Percentiles rank a stretch among this genome's conserved stretches.
These are phyloP conservation scores for Cadophora sp. DNA, from an alignment of 2,329 filamentous ascomycete genomes.

Conservation along the genomic window DNA sequence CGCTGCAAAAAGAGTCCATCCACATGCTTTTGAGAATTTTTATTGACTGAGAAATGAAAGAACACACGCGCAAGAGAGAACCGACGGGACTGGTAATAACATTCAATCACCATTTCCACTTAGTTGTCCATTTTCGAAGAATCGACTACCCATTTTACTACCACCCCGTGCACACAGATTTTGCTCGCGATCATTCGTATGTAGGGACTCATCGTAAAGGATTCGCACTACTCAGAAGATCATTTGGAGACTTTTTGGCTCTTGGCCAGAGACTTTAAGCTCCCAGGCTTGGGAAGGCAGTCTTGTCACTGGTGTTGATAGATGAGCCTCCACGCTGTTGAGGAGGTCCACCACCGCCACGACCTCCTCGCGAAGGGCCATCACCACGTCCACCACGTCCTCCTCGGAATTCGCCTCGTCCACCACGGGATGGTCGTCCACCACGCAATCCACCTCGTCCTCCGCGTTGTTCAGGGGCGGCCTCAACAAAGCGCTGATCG, in stretches of 20 bases:
- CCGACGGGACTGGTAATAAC: constrained; percentile 13
- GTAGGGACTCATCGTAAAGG: constrained; percentile 27
- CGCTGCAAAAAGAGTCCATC: constrained; percentile 17
- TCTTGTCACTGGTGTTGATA: constrained; percentile 56
- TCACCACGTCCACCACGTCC: constrained; percentile 55
- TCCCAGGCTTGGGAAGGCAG: constrained; percentile 60
- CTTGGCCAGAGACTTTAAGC: constrained; percentile 36
- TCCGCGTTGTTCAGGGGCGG: constrained; percentile 57
- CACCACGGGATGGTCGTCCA: constrained; percentile 49
- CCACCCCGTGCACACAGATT: constrained; percentile 22
- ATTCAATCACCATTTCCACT: constrained; percentile 28
- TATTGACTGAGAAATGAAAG: constrained; percentile 7
- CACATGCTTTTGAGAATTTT: constrained; percentile 20
- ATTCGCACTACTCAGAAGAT: constrained; percentile 30
- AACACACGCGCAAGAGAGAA: constrained; percentile 16
- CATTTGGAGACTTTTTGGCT: constrained; percentile 28
- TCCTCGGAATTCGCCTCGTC: constrained; percentile 50
- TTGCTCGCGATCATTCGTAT: constrained; percentile 30
- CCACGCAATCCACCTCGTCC: constrained; percentile 54
- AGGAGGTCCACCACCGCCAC: constrained; percentile 41
- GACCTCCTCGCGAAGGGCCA: constrained; percentile 52
- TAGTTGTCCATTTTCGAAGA: constrained; percentile 26
- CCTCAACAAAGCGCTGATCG: constrained; percentile 82
- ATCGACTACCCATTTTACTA: constrained; percentile 14
- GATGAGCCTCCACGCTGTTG: constrained; percentile 48